Evolutionary conservation across 371 early-diverging fungal species (phyloP), one percentile per base, ranked within the genome.

Genomic region (Syncephalastrum contaminatum): DNA sequence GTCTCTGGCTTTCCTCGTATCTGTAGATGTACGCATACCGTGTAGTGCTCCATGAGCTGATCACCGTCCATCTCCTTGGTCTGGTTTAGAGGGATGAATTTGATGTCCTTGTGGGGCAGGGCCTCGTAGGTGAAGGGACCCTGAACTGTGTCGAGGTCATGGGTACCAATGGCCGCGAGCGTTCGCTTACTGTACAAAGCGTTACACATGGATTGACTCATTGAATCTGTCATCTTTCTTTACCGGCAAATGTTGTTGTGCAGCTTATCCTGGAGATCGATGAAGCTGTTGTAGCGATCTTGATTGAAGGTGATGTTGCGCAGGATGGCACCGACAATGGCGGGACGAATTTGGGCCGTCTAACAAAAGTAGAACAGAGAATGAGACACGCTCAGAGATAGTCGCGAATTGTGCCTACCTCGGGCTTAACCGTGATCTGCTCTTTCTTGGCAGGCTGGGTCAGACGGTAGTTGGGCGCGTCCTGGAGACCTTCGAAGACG

Each of bases 261-360:
- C 42, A 99, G 88, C 83, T 98, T 99, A 67, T 99, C 99, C 78
- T 99, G 99, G 54, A 98, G 87, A 55, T 98, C 96, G 61, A 99
- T 99, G 79, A 99, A 97, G 69, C 89, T 91, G 60, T 93, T 85
- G 83, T 99, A 99, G 60, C 80, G 75, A 39, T 86, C 86, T 51
- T 91, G 76, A 30, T 84, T 88, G 70, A 99, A 91, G 54, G 77
- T 85, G 53, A 99, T 83, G 60, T 92, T 85, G 59, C 97, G 89
- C 56, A 99, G 83, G 55, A 99, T 77, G 30, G 98, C 99, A 56
- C 92, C 89, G 20, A 98, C 99, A 30, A 97, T 84, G 56, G 73
- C 88, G 24, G 97, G 97, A 49, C 99, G 88, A 51, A 95, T 85
- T 45, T 76, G 66, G 24, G 84, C 82, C 25, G 90, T 89, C 80